Conservation (phyloP, 2,329 filamentous ascomycete species). For the Uncinocarpus reesii region DNA sequence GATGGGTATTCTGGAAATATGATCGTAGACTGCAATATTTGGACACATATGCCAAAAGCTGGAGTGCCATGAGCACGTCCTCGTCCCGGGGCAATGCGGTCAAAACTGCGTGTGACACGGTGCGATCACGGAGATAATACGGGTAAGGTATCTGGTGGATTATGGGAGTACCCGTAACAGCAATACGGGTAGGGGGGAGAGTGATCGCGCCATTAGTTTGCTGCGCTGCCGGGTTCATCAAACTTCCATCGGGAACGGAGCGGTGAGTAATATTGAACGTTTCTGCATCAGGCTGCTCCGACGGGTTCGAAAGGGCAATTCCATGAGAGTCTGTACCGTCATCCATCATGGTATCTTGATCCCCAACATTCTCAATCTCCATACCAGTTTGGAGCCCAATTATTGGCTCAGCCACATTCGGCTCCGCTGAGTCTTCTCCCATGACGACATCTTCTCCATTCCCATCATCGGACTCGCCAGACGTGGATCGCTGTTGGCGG, state of each 20-base stretch:
- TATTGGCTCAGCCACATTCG: conserved; percentile 54
- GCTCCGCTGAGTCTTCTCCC: conserved; percentile 50
- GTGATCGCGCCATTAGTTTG: conserved; percentile 59
- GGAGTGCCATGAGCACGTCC: conserved; percentile 94
- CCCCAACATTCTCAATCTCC: conserved; percentile 78
- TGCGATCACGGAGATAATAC: conserved; percentile 67
- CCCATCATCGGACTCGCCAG: conserved; percentile 77
- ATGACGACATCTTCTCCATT: conserved; percentile 73
- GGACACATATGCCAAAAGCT: conserved; percentile 91
- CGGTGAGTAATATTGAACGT: conserved; percentile 92
- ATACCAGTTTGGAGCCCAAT: conserved; percentile 71
- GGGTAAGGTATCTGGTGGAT: conserved; percentile 62
- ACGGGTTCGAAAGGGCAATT: conserved; percentile 65
- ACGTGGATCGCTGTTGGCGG: conserved; percentile 74
- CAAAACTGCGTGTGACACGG: conserved; percentile 59
- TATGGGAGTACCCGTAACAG: conserved; percentile 54
- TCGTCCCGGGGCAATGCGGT: conserved; percentile 93
- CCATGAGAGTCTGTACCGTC: conserved; percentile 59
- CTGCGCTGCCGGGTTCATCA: conserved; percentile 59
- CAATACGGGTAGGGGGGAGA: conserved; percentile 56
- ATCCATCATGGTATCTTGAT: conserved; percentile 68
- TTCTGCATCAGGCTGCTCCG: conserved; percentile 75
- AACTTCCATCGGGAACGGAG: conserved; percentile 71
- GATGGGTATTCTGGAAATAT: conserved; percentile 90
- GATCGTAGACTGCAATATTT: conserved; percentile 95